Evolutionary conservation across 805 yeast species (phyloP).

Genomic region (Ogataea methylovora): DNA sequence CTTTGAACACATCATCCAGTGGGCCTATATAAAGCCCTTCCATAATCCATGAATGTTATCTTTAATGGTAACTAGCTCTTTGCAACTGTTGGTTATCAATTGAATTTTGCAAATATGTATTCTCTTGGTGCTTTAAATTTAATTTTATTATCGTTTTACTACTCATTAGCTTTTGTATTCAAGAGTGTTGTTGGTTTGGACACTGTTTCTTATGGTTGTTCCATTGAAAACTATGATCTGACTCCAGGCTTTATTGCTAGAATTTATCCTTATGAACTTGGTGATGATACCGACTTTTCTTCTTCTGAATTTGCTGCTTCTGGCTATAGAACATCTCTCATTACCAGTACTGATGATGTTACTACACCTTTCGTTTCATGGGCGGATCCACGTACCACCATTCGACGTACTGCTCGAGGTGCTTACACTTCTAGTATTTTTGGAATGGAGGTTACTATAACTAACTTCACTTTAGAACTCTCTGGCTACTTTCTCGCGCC

Average conservation of each 20-base stretch:
- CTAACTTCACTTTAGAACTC: slow-evolving; percentile 8
- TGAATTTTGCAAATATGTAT: too few relatives aligned
- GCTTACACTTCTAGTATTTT: too few relatives aligned
- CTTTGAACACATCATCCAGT: too few relatives aligned
- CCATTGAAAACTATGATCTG: neutral
- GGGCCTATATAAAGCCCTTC: too few relatives aligned
- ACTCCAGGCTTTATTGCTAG: slow-evolving; percentile 6
- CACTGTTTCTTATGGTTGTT: slow-evolving; percentile 1
- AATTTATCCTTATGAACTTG: slow-evolving; percentile 2
- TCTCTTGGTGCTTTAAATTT: too few relatives aligned
- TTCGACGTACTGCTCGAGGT: too few relatives aligned
- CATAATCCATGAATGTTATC: too few relatives aligned
- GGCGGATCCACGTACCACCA: neutral
- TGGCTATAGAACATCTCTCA: slow-evolving; percentile 1
- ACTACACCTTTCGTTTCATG: slow-evolving; percentile 3
- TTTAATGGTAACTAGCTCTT: too few relatives aligned
- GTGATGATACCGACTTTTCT: slow-evolving; percentile 3
- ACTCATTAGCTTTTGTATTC: too few relatives aligned
- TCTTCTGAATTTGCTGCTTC: slow-evolving; percentile 4
- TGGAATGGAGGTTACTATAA: slow-evolving; percentile 5
- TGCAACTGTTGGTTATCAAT: too few relatives aligned
- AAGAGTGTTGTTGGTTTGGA: too few relatives aligned
- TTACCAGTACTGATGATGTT: slow-evolving; percentile 3
- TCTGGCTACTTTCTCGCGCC: slow-evolving; percentile 18
- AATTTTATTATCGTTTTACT: too few relatives aligned